These are phyloP conservation scores for Moesziomyces aphidis DNA, from an alignment of 1,284 basidiomycete genomes.

Conservation along the genomic window DNA sequence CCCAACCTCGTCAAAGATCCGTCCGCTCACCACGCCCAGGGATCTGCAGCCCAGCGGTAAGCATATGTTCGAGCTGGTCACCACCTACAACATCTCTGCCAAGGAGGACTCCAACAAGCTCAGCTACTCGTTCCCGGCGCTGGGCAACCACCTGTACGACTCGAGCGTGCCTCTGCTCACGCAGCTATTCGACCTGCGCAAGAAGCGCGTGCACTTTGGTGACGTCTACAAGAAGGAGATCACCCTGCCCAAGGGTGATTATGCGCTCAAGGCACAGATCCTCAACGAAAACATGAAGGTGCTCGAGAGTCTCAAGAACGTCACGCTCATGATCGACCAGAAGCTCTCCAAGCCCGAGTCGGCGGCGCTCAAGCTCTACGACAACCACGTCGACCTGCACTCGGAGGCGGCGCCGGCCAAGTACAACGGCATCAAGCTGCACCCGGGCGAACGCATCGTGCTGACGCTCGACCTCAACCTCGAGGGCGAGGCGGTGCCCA, in stretches of 20 bases:
- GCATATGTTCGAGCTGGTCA: constrained; percentile 65
- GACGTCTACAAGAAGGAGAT: constrained; percentile 68
- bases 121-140: constrained; percentile 57
- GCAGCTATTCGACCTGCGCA: constrained; percentile 63
- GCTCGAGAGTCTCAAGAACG: constrained; percentile 61
- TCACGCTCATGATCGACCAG: constrained; percentile 62
- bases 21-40: constrained; percentile 57
- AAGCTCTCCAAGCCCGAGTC: constrained; percentile 66
- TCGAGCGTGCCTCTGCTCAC: constrained; percentile 63
- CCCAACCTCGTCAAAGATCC: constrained; percentile 54
- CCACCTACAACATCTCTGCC: constrained; percentile 63
- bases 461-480: constrained; percentile 63
- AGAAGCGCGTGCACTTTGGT: constrained; percentile 62
- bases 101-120: constrained; percentile 62
- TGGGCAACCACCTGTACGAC: constrained; percentile 67
- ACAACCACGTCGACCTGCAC: constrained; percentile 65
- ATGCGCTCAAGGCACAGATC: constrained; percentile 63
- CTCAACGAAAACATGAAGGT: constrained; percentile 60
- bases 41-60: constrained; percentile 65
- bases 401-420: constrained; percentile 50
- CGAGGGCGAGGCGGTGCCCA: constrained; percentile 63
- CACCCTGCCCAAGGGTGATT: constrained; percentile 65
- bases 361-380: constrained; percentile 60
- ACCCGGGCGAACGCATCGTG: constrained; percentile 62
- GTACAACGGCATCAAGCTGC: constrained; percentile 63